Evolutionary conservation across 2,329 filamentous ascomycete genomes (phyloP).

Genomic region (Aspergillus sp.): DNA sequence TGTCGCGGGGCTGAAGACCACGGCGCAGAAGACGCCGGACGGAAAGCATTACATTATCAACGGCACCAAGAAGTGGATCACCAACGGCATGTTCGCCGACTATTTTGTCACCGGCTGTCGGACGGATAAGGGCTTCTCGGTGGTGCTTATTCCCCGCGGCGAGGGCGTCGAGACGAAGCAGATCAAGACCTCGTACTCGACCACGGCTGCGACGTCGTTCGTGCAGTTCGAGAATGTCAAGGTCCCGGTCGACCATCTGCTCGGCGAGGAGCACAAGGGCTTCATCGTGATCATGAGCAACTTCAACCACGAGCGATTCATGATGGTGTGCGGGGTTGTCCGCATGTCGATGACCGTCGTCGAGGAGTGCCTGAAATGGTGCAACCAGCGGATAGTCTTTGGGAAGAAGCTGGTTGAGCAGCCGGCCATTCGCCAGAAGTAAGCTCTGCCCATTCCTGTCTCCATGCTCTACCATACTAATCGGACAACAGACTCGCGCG

Average conservation of each 20-base stretch:
- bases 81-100: slow-evolving; percentile 68
- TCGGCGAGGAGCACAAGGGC: slow-evolving; percentile 77
- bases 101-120: slow-evolving; percentile 76
- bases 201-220: slow-evolving; percentile 67
- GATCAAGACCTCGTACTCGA: slow-evolving; percentile 61
- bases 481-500: slow-evolving; percentile 54
- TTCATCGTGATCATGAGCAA: slow-evolving; percentile 77
- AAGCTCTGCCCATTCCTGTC: slow-evolving; percentile 15
- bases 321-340: slow-evolving; percentile 59
- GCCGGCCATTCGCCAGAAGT: slow-evolving; percentile 72
- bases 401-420: slow-evolving; percentile 74
- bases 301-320: slow-evolving; percentile 81
- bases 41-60: slow-evolving; percentile 59
- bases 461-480: slow-evolving; percentile 1
- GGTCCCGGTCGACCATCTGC: slow-evolving; percentile 66
- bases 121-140: slow-evolving; percentile 69
- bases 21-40: slow-evolving; percentile 64
- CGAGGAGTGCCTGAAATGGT: slow-evolving; percentile 82
- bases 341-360: slow-evolving; percentile 60
- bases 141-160: slow-evolving; percentile 63
- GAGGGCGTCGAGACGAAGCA: slow-evolving; percentile 59
- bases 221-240: slow-evolving; percentile 81
- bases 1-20: slow-evolving; percentile 70
- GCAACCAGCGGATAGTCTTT: slow-evolving; percentile 77
- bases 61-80: slow-evolving; percentile 63